phyloP scores from a whole-genome alignment of 805 yeast species.

The Ogataea zsoltii region DNA sequence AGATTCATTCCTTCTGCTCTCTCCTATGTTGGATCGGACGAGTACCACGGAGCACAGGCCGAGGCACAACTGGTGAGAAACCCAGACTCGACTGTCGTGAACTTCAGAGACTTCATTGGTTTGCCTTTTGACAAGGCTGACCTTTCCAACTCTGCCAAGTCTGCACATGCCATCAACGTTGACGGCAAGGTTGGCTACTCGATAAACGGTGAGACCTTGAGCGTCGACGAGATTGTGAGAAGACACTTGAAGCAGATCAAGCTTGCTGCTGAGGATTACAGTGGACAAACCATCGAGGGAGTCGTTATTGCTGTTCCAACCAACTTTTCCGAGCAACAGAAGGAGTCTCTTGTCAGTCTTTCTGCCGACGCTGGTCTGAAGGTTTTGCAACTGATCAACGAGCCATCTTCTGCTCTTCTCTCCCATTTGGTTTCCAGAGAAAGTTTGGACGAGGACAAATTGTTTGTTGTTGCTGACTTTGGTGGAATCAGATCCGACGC shows the following conservation, averaged over 20 bases:
- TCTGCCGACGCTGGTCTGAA: slow-evolving; percentile 73
- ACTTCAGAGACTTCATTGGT: slow-evolving; percentile 93
- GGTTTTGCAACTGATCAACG: slow-evolving; percentile 85
- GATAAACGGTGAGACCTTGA: slow-evolving; percentile 54
- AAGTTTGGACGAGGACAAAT: slow-evolving; percentile 59
- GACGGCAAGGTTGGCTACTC: slow-evolving; percentile 70
- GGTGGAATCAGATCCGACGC: slow-evolving; percentile 97
- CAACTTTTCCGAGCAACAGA: slow-evolving; percentile 75
- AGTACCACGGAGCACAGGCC: slow-evolving; percentile 97
- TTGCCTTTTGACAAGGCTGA: slow-evolving; percentile 69
- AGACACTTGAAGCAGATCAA: slow-evolving; percentile 84
- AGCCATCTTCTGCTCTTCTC: slow-evolving; percentile 88
- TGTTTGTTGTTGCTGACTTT: slow-evolving; percentile 91
- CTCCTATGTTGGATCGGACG: slow-evolving; percentile 91
- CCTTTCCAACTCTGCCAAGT: slow-evolving; percentile 57
- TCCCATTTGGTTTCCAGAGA: slow-evolving; percentile 67
- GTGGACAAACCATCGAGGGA: slow-evolving; percentile 78
- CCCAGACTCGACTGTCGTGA: slow-evolving; percentile 79
- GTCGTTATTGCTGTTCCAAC: slow-evolving; percentile 91
- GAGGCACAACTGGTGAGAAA: slow-evolving; percentile 88
- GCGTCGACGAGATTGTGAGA: slow-evolving; percentile 75
- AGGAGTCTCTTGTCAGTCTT: slow-evolving; percentile 57
- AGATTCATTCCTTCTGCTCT: slow-evolving; percentile 92
- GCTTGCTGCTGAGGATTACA: slow-evolving; percentile 88
- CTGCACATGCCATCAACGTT: slow-evolving; percentile 67